These are phyloP conservation scores for Candolleomyces aberdarensis DNA, from an alignment of 768 basidiomycete species.

Conservation along the genomic window DNA sequence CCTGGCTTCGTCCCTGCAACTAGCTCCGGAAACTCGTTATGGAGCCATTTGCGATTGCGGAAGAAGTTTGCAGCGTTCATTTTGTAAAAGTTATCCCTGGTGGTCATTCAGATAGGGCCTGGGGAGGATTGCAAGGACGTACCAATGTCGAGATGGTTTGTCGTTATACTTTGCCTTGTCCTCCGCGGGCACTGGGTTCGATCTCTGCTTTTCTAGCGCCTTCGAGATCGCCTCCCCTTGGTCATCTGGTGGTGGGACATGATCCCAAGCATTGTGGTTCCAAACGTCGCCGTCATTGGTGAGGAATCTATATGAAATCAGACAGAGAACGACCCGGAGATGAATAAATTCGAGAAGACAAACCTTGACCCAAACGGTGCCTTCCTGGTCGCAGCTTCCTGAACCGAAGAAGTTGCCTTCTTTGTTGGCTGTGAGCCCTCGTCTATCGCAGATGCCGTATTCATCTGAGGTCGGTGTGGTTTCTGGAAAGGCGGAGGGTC, in stretches of 20 bases:
- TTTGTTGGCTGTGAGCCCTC: background rate
- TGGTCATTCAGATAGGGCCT: constrained; percentile 6
- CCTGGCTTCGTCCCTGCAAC: constrained; percentile 63
- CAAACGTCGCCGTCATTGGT: constrained; percentile 72
- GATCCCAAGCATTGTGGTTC: constrained; percentile 90
- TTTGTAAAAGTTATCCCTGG: constrained; percentile 93
- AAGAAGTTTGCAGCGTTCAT: constrained; percentile 87
- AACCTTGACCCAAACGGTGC: constrained; percentile 75
- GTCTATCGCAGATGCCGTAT: background rate
- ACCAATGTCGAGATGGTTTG: constrained; percentile 75
- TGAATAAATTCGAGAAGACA: constrained; percentile 7
- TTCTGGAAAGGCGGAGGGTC: background rate
- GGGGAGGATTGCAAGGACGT: constrained; percentile 13
- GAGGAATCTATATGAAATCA: constrained; percentile 50
- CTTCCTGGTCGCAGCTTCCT: constrained; percentile 49
- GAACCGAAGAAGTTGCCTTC: constrained; percentile 62
- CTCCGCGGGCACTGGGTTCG: constrained; percentile 68
- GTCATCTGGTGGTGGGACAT: constrained; percentile 80
- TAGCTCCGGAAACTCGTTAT: constrained; percentile 93
- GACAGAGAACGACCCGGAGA: background rate
- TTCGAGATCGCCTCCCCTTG: constrained; percentile 70
- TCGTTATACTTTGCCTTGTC: constrained; percentile 71
- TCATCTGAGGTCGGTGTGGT: background rate
- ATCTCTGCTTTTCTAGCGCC: constrained; percentile 67
- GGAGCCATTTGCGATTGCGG: constrained; percentile 92